Conservation (phyloP, 257 asterid species). For the Solanum sitiens region DNA sequence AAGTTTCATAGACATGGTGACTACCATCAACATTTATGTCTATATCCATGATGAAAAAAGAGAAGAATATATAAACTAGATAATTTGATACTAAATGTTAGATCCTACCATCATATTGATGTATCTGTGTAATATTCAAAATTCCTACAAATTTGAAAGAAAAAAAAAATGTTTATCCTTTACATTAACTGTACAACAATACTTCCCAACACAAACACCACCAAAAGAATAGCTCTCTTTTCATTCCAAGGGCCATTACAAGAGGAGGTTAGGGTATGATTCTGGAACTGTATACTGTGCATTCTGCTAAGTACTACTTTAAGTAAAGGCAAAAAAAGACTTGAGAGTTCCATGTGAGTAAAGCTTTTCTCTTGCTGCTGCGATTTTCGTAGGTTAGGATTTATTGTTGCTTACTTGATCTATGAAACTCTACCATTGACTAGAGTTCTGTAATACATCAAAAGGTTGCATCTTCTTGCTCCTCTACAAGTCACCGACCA, state of each 20-base stretch:
- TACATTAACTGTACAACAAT: slow-evolving; percentile 29
- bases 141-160: slow-evolving; percentile 9
- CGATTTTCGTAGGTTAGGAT: neutral
- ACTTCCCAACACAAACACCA: slow-evolving; percentile 13
- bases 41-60: neutral
- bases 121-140: neutral
- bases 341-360: neutral
- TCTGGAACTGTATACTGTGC: neutral
- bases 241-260: neutral
- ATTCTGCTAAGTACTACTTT: neutral
- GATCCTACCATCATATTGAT: neutral
- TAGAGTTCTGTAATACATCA: neutral
- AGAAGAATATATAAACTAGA: neutral
- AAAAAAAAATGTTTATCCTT: slow-evolving; percentile 3
- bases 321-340: neutral
- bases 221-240: neutral
- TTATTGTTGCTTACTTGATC: neutral
- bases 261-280: neutral
- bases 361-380: neutral
- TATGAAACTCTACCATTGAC: neutral
- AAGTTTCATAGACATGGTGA: neutral
- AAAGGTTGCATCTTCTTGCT: neutral
- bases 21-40: neutral
- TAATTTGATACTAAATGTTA: neutral
- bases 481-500: slow-evolving; percentile 26